These are phyloP conservation scores for Garcia nutans DNA, from an alignment of 345 rosid species.

Conservation along the genomic window DNA sequence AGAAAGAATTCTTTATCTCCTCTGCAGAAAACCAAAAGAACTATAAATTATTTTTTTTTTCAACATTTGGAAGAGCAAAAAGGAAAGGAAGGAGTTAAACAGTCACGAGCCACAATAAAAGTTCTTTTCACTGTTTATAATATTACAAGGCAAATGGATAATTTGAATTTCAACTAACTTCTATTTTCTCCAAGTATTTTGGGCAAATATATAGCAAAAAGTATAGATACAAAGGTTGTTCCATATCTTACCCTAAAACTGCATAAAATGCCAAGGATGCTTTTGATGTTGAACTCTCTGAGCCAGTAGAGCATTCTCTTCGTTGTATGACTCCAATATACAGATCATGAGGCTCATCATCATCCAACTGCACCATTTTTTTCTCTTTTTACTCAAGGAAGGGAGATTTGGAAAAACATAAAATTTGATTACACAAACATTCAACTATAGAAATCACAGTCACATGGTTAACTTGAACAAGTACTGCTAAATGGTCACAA, in stretches of 20 bases:
- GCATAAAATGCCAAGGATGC: conserved; percentile 17
- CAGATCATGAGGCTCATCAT: conserved; percentile 6
- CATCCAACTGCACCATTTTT: conserved; percentile 16
- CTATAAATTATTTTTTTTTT: background rate
- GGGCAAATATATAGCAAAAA: background rate
- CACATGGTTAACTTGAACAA: too few relatives aligned
- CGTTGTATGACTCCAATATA: conserved; percentile 22
- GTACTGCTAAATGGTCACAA: too few relatives aligned
- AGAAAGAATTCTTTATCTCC: too few relatives aligned
- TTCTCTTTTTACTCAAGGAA: too few relatives aligned
- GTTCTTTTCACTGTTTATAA: too few relatives aligned
- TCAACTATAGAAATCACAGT: too few relatives aligned
- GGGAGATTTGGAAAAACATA: too few relatives aligned
- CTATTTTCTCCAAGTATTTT: background rate
- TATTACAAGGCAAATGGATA: too few relatives aligned
- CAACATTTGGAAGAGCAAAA: background rate
- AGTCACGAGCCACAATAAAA: too few relatives aligned
- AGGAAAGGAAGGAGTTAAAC: too few relatives aligned
- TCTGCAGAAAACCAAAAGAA: too few relatives aligned
- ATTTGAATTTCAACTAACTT: background rate
- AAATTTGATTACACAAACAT: too few relatives aligned
- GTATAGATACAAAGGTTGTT: background rate
- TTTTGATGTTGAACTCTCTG: background rate
- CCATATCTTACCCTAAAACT: conserved; percentile 29
- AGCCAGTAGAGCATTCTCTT: background rate